phyloP scores from a whole-genome alignment of 2,329 filamentous ascomycete genomes.

The Diplodia corticola region DNA sequence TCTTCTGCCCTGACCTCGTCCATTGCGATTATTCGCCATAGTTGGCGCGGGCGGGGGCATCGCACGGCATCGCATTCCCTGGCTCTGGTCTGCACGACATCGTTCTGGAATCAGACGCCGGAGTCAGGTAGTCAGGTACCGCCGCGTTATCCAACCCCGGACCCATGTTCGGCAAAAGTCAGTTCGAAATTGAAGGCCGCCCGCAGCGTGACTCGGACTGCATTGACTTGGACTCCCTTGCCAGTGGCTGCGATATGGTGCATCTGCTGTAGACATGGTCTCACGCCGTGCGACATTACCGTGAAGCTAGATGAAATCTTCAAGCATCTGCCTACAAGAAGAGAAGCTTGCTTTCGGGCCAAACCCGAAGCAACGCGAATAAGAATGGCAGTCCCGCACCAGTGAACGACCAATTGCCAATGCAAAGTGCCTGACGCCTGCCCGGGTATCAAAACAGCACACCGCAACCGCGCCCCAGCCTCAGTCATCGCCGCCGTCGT shows the following conservation, averaged over 20 bases:
- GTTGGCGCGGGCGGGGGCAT: not conserved
- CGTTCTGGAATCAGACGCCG: not conserved
- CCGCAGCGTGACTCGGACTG: not conserved
- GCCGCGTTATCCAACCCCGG: too few species aligned
- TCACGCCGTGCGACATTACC: not conserved
- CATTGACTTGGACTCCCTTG: not conserved
- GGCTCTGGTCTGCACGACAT: not conserved
- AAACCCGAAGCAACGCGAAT: not conserved
- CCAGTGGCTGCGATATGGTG: not conserved
- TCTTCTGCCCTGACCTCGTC: not conserved
- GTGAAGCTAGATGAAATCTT: not conserved
- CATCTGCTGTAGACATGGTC: not conserved
- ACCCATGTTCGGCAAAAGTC: not conserved
- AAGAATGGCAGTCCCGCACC: not conserved
- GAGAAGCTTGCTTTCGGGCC: not conserved
- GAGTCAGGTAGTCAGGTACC: too few species aligned
- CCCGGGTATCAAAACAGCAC: conserved; percentile 23
- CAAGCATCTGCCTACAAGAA: not conserved
- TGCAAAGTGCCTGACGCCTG: conserved; percentile 21
- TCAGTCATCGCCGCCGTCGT: conserved; percentile 40
- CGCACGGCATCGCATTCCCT: not conserved
- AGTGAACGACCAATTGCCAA: not conserved
- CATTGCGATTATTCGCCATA: conserved; percentile 11
- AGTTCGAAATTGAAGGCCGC: not conserved
- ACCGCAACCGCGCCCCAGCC: not conserved